phyloP scores from a whole-genome alignment of 768 basidiomycete genomes.

The Sarcodon sp. region DNA sequence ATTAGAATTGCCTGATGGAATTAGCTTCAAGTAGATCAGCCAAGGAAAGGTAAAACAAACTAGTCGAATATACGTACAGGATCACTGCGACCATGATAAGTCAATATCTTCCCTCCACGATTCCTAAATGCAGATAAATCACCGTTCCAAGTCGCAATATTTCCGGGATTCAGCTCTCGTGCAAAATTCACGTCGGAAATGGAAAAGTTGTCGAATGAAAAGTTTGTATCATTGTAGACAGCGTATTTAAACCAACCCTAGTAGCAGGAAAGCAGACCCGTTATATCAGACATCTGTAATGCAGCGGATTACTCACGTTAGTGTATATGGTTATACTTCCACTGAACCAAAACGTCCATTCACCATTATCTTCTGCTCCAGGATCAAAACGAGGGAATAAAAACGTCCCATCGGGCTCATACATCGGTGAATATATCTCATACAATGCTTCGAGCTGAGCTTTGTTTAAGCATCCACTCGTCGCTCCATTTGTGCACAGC shows the following conservation, averaged over 20 bases:
- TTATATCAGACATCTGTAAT: background rate
- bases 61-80: background rate
- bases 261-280: background rate
- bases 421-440: background rate
- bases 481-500: background rate
- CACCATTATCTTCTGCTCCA: background rate
- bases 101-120: background rate
- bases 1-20: background rate
- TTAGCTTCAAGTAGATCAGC: background rate
- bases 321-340: background rate
- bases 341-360: background rate
- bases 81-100: background rate
- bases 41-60: background rate
- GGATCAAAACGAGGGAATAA: background rate
- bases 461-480: background rate
- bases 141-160: background rate
- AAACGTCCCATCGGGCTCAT: background rate
- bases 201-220: background rate
- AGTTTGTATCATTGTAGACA: background rate
- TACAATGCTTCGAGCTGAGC: background rate
- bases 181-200: background rate
- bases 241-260: background rate
- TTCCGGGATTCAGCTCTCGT: background rate
- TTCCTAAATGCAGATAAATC: background rate
- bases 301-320: background rate